Base-by-base conservation (phyloP, 371 early-diverging fungal genomes). In the Mortierella sp. region DNA sequence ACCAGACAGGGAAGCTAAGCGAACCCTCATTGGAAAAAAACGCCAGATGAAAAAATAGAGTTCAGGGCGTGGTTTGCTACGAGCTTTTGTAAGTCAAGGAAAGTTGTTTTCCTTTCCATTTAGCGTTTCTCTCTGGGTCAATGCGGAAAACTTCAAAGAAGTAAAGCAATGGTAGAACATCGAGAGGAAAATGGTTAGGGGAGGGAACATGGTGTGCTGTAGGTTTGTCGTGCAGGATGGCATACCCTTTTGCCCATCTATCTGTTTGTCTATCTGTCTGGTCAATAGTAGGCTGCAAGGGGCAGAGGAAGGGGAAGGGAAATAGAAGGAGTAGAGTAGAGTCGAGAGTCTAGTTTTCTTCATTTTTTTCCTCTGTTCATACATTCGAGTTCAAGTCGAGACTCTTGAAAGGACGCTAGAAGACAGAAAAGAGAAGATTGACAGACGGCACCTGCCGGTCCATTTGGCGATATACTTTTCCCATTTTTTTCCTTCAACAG, bases 1-100 rank as follows among this genome's bases (percentile, higher is more conserved):
- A n/a, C n/a, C n/a, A n/a, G n/a, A n/a, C n/a, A n/a, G n/a, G n/a
- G n/a, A n/a, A n/a, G n/a, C n/a, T n/a, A n/a, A n/a, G n/a, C n/a
- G n/a, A n/a, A n/a, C n/a, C n/a, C n/a, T n/a, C n/a, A n/a, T n/a
- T n/a, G n/a, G n/a, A n/a, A n/a, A n/a, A n/a, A n/a, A n/a, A n/a
- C n/a, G n/a, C n/a, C n/a, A n/a, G n/a, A n/a, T n/a, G n/a, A n/a
- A 34, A 34, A 53, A 34, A 58, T 58, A 58, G 16, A 58, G 58
- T 58, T 58, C 14, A 34, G 58, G 58, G 34, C 58, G 34, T 58
- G 19, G 58, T 31, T 53, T 26, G 29, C 7, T 58, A n/a, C n/a
- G n/a, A n/a, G n/a, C 24, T 50, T 50, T 50, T 55, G 16, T 55
- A 16, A n/a, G 4, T 9, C 48, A 7, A n/a, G n/a, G n/a, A 10